phyloP scores from a whole-genome alignment of 2,329 filamentous ascomycete genomes.

The Saccharata proteae region DNA sequence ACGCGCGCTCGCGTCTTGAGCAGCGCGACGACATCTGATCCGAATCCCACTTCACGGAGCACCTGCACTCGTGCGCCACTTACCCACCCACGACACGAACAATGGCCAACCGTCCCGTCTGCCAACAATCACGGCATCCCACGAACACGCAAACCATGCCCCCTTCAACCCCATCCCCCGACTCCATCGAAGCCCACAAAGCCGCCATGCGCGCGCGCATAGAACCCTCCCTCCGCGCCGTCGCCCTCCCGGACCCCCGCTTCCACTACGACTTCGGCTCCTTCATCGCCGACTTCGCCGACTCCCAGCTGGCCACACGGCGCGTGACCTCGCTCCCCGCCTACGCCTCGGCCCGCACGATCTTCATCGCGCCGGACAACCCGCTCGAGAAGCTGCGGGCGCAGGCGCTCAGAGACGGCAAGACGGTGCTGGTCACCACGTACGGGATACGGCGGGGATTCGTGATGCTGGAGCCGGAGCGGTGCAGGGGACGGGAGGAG shows the following conservation, averaged over 20 bases:
- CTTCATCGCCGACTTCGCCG: constrained; percentile 32
- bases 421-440: constrained; percentile 30
- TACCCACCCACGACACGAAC: no score
- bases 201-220: constrained; percentile 17
- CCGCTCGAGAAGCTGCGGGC: constrained; percentile 30
- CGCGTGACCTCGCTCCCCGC: constrained; percentile 20
- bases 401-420: constrained; percentile 28
- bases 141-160: no score
- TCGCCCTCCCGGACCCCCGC: constrained; percentile 32
- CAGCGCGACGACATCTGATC: no score
- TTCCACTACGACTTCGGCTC: constrained; percentile 31
- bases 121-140: no score
- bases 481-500: background rate
- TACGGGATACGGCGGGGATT: constrained; percentile 32
- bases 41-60: no score
- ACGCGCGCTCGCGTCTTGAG: no score
- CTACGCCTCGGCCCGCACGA: constrained; percentile 19
- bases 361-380: constrained; percentile 34
- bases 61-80: no score
- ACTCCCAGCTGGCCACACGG: constrained; percentile 22
- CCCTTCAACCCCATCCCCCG: background rate
- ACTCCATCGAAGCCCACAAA: constrained; percentile 5
- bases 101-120: no score
- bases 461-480: constrained; percentile 27
- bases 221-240: constrained; percentile 24